Evolutionary conservation across 1,284 basidiomycete genomes (phyloP), one percentile per base, ranked within the genome.

Genomic region (Leccinum pallidistipes): DNA sequence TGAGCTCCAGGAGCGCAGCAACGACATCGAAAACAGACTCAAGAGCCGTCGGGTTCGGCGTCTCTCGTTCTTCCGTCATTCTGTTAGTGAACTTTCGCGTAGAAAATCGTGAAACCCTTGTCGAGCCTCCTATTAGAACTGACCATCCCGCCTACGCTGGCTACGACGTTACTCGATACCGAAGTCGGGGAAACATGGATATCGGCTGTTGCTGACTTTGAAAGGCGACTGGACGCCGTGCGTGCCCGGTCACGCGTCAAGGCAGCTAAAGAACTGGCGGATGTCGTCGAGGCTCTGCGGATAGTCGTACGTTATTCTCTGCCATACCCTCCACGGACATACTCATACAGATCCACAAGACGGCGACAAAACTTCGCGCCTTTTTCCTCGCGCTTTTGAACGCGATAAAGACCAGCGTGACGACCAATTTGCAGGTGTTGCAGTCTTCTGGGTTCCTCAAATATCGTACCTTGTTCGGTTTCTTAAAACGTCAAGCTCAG

Each of bases 351-450:
- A 38, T 50, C 36, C 21, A 47, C 8, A 69, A 95, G 93, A 92
- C 92, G 43, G 87, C 94, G 2, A 89, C 88, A 10, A 97, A 97
- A 74, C 81, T 99, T 32, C 87, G 95, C n/a, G 80, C 82, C 0
- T 96, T 95, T 79, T 94, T 99, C 69, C 80, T 95, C 12, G 82
- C 86, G 1, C 78, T 97, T 5, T 83, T 98, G 65, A 86, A 90
- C 54, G 91, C 95, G 9, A 91, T 98, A 59, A 86, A 89, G 57
- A 79, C 79, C 24, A 95, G 87, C 63, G 90, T 98, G 66, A 90
- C 93, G 11, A 94, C 95, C 8, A 98, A 99, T 71, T 86, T 98
- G 78, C 93, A 95, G 69, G 88, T 98, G 52, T 80, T 98, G 2
- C 97, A 99, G 72, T 92, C 92, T 0, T 91, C 92, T 0, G 82